These are phyloP conservation scores for Brassica carinata DNA, from an alignment of 345 rosid species.

Conservation along the genomic window DNA sequence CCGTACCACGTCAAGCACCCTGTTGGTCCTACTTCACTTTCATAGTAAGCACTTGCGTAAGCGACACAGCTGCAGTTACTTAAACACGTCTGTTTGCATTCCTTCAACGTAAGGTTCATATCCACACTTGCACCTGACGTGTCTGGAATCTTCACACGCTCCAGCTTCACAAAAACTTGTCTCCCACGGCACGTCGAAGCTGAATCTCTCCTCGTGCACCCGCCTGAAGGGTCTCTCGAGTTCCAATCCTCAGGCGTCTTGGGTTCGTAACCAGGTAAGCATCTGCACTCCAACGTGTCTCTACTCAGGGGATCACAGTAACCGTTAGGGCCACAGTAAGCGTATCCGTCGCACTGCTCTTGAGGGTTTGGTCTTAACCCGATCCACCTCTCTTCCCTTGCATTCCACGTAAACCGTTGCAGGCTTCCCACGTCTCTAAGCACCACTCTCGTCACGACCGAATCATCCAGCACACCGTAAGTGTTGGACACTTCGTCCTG, in stretches of 20 bases:
- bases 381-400: constrained; percentile 44
- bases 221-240: constrained; percentile 51
- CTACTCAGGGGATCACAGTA: constrained; percentile 42
- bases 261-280: constrained; percentile 74
- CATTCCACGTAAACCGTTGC: constrained; percentile 55
- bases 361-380: constrained; percentile 46
- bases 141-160: constrained; percentile 52
- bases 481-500: constrained; percentile 37
- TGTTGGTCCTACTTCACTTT: constrained; percentile 26
- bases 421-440: constrained; percentile 51
- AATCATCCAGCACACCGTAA: constrained; percentile 35
- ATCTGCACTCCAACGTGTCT: constrained; percentile 47
- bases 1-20: constrained; percentile 64
- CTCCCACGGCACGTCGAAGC: constrained; percentile 33
- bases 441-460: constrained; percentile 49
- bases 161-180: constrained; percentile 58
- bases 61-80: constrained; percentile 60
- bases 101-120: constrained; percentile 45
- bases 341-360: constrained; percentile 62
- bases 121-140: constrained; percentile 43
- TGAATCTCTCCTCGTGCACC: constrained; percentile 49
- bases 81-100: constrained; percentile 46
- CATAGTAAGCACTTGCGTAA: constrained; percentile 49
- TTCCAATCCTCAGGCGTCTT: constrained; percentile 48
- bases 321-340: constrained; percentile 57